Conservation (phyloP, 192 early-diverging fungal species). For the Lunasporangiospora selenospora region DNA sequence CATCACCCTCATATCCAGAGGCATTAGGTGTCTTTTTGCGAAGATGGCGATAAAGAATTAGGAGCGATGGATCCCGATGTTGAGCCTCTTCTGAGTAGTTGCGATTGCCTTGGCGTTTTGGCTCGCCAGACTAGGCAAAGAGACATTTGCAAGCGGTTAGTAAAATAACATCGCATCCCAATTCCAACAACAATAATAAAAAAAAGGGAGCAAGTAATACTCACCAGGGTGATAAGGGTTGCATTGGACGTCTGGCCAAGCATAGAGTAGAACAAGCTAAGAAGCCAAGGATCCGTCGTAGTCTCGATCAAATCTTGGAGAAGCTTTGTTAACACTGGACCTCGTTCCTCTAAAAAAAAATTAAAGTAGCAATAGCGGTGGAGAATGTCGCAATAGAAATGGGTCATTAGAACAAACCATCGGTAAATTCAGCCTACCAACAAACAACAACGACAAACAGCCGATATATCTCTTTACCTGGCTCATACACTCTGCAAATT, state of each 20-base stretch:
- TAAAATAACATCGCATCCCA: slow-evolving; percentile 13
- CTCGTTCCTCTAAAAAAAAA: slow-evolving; percentile 26
- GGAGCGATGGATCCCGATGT: slow-evolving; percentile 67
- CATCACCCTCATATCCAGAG: slow-evolving; percentile 49
- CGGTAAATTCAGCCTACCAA: too few species aligned
- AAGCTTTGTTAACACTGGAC: slow-evolving; percentile 26
- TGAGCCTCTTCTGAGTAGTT: background rate
- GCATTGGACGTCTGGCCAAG: slow-evolving; percentile 65
- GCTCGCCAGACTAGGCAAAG: background rate
- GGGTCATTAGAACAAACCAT: too few species aligned
- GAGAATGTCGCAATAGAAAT: too few species aligned
- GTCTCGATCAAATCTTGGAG: slow-evolving; percentile 21
- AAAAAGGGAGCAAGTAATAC: background rate
- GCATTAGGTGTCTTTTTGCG: slow-evolving; percentile 58
- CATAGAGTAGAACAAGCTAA: slow-evolving; percentile 43
- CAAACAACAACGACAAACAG: slow-evolving; percentile 66
- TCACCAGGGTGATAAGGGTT: slow-evolving; percentile 65
- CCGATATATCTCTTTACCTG: slow-evolving; percentile 78
- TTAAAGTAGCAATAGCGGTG: background rate
- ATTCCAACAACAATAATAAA: background rate
- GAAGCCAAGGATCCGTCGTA: slow-evolving; percentile 36
- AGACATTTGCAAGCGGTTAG: background rate
- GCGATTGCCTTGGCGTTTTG: background rate
- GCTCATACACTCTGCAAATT: slow-evolving; percentile 90
- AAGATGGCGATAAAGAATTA: slow-evolving; percentile 76